These are phyloP conservation scores for Penicillium subrubescens DNA, from an alignment of 495 filamentous ascomycete genomes.

Conservation along the genomic window DNA sequence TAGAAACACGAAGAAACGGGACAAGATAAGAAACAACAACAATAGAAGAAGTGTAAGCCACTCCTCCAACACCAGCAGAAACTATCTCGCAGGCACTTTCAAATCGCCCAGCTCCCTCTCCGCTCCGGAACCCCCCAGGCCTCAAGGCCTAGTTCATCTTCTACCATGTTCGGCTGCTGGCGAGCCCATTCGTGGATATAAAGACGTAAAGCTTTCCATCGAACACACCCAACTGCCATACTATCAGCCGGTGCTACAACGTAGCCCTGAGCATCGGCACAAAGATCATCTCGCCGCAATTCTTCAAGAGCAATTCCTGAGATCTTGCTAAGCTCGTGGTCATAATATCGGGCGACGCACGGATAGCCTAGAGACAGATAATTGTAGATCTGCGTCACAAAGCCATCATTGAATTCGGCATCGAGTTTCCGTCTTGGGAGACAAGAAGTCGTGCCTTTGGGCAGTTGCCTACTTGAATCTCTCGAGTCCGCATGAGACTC, in stretches of 20 bases:
- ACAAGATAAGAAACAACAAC: background rate
- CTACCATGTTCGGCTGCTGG: constrained; percentile 68
- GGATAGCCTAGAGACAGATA: constrained; percentile 92
- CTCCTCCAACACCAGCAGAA: background rate
- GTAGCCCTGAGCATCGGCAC: constrained; percentile 65
- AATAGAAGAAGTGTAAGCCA: background rate
- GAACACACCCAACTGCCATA: constrained; percentile 52
- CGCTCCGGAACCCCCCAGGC: constrained; percentile 74
- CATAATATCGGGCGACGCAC: constrained; percentile 76
- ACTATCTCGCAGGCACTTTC: constrained; percentile 9
- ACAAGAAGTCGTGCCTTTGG: background rate
- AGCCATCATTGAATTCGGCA: constrained; percentile 74
- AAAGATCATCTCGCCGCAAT: constrained; percentile 70
- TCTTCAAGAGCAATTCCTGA: constrained; percentile 64
- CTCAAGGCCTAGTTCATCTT: constrained; percentile 52
- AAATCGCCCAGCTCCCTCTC: constrained; percentile 84
- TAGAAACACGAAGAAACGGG: background rate
- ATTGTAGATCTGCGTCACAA: constrained; percentile 94
- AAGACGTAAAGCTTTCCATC: constrained; percentile 78
- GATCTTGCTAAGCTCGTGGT: constrained; percentile 79
- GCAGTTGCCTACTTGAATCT: background rate
- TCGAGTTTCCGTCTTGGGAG: constrained; percentile 47
- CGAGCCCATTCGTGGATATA: constrained; percentile 86
- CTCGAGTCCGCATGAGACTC: constrained; percentile 35
- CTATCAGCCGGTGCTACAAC: constrained; percentile 54